Evolutionary conservation across 495 filamentous ascomycete genomes (phyloP), one percentile per base, ranked within the genome.

Genomic region (Eremomyces bilateralis): DNA sequence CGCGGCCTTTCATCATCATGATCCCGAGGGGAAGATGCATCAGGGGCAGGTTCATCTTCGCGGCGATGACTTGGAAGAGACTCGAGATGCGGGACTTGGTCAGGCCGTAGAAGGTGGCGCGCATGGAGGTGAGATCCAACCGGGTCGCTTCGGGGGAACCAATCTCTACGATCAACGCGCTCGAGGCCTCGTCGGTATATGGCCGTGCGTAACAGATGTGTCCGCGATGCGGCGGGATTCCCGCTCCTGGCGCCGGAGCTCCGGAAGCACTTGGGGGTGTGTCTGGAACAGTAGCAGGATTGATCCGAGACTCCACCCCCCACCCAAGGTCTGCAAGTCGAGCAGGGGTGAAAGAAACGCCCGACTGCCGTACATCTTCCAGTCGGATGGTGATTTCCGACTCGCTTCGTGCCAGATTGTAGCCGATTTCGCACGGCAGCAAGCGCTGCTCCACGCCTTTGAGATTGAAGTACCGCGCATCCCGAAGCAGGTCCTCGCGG

Each of bases 391-490:
- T 54, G 17, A 97, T 93, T 54, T 97, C 88, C 0, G 71, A 62
- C 13, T 62, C 58, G 6, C 61, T 55, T 2, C 71, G 64, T 17
- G 64, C 54, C 20, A 74, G 67, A 41, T 94, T 93, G 56, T 69
- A 81, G 31, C 63, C 67, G 33, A 91, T 78, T 20, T 68, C 52
- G 47, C 84, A 76, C 1, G 77, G 67, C 27, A 94, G 81, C 8
- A 97, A 57, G 36, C 69, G 71, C 53, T 97, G 85, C 53, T 94
- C 88, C 0, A 93, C 51, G 0, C 82, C 82, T 43, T 82, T 82
- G 34, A 97, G 72, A 47, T 91, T 78, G 52, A 83, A 94, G 44
- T 93, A 97, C 25, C 77, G 73, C 49, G 79, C 90, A 51, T 97
- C 85, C 13, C 78, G 64, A 0, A 97, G 60, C 1, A 97, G 64